phyloP scores from a whole-genome alignment of 1,139 yeast genomes.

The Yamadazyma aaseri region DNA sequence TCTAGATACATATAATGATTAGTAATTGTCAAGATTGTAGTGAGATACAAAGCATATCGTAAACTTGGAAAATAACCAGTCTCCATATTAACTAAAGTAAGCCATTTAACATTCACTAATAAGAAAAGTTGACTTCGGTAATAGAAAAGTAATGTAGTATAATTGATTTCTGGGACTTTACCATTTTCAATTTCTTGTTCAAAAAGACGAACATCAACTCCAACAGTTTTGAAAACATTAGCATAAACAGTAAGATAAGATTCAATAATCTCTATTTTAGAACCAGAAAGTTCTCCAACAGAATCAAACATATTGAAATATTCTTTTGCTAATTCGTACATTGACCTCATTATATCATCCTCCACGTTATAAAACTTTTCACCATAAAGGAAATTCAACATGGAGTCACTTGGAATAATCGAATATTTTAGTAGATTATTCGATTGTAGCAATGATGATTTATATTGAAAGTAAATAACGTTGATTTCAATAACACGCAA shows the following conservation, averaged over 20 bases:
- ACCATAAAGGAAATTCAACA: conserved; percentile 18
- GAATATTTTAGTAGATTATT: conserved; percentile 24
- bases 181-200: conserved; percentile 3
- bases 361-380: conserved; percentile 13
- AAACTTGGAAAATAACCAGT: conserved; percentile 33
- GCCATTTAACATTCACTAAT: conserved; percentile 27
- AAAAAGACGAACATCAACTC: conserved; percentile 3
- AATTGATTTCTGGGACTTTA: conserved; percentile 2
- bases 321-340: conserved; percentile 22
- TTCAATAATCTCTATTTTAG: conserved; percentile 15
- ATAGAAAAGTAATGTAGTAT: conserved; percentile 17
- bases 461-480: conserved; percentile 30
- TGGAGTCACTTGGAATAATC: conserved; percentile 25
- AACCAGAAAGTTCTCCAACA: conserved; percentile 1
- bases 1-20: conserved; percentile 27
- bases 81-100: conserved; percentile 32
- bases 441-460: conserved; percentile 31
- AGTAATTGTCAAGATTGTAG: conserved; percentile 25
- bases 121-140: conserved; percentile 22
- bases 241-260: conserved; percentile 13
- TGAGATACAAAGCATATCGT: conserved; percentile 28
- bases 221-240: conserved; percentile 1
- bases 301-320: conserved; percentile 23
- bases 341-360: conserved; percentile 15
- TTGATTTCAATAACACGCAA: conserved; percentile 30